Evolutionary conservation across 75 land plant genomes (phyloP).

Genomic region (Pseudotsuga menziesii): DNA sequence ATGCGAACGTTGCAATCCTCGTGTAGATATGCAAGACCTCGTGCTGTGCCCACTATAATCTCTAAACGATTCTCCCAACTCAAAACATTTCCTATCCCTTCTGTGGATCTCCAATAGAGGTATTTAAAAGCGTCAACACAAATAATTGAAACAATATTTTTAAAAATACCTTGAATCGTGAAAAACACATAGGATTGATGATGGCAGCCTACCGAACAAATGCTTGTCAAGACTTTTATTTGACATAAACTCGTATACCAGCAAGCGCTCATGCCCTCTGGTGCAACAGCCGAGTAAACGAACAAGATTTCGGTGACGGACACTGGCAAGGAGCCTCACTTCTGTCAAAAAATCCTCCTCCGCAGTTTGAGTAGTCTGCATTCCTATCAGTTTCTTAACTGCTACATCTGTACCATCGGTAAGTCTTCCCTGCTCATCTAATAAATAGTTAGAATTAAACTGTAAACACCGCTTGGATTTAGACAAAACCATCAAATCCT

Average conservation of each 20-base stretch:
- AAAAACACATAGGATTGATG: not conserved
- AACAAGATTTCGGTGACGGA: constrained; percentile 14
- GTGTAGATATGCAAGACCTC: constrained; percentile 33
- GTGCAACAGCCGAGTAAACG: constrained; percentile 13
- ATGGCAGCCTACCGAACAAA: constrained; percentile 9
- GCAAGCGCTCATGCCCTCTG: not conserved
- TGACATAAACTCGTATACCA: constrained; percentile 15
- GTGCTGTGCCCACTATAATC: constrained; percentile 12
- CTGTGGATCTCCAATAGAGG: not conserved
- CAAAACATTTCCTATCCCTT: not conserved
- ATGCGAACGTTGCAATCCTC: constrained; percentile 32
- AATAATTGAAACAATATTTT: not conserved
- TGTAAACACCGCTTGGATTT: not conserved
- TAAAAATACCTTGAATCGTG: not conserved
- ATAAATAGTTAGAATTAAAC: not conserved
- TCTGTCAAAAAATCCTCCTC: constrained; percentile 13
- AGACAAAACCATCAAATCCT: not conserved
- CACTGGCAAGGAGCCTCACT: constrained; percentile 11
- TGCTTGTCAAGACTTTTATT: constrained; percentile 9
- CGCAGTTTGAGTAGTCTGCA: not conserved
- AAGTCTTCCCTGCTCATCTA: constrained; percentile 9
- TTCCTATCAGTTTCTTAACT: constrained; percentile 7
- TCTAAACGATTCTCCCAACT: constrained; percentile 6
- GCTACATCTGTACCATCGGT: constrained; percentile 5
- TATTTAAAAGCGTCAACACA: not conserved